These are phyloP conservation scores for Physocladia obscura DNA, from an alignment of 192 early-diverging fungal genomes.

Conservation along the genomic window DNA sequence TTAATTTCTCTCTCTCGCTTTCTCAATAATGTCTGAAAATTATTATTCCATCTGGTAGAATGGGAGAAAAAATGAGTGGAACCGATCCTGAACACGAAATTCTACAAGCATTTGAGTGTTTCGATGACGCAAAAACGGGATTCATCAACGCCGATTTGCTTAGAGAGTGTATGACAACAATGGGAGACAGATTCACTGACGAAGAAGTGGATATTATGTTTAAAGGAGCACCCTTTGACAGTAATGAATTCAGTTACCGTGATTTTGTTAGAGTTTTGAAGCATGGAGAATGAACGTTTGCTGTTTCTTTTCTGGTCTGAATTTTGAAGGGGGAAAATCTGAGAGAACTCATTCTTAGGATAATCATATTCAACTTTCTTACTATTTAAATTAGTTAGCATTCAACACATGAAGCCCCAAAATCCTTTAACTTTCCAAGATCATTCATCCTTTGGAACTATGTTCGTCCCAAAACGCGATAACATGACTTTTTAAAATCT, in stretches of 20 bases:
- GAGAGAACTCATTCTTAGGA: too few relatives aligned
- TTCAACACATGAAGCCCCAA: too few relatives aligned
- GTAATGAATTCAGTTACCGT: constrained; percentile 80
- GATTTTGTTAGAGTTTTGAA: constrained; percentile 91
- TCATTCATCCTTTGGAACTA: too few relatives aligned
- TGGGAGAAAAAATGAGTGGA: constrained; percentile 89
- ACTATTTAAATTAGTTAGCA: too few relatives aligned
- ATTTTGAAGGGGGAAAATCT: too few relatives aligned
- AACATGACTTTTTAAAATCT: too few relatives aligned
- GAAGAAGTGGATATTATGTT: constrained; percentile 87
- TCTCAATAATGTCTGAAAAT: background rate
- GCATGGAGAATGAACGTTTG: constrained; percentile 69
- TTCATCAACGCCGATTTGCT: constrained; percentile 78
- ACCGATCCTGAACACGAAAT: constrained; percentile 92
- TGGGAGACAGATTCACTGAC: constrained; percentile 87
- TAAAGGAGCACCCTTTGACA: constrained; percentile 80
- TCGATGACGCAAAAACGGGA: constrained; percentile 84
- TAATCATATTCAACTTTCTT: background rate
- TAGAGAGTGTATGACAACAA: constrained; percentile 84
- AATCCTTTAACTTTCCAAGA: too few relatives aligned
- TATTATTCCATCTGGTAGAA: too few relatives aligned
- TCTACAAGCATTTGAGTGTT: constrained; percentile 86
- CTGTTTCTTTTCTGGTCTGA: background rate
- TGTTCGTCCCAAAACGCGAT: too few relatives aligned
- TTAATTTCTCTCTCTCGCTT: background rate